A percentile compares a stretch with the other conserved stretches of the same genome.
Evolutionary conservation across 805 yeast species (phyloP).

Genomic region (Candida maesae): DNA sequence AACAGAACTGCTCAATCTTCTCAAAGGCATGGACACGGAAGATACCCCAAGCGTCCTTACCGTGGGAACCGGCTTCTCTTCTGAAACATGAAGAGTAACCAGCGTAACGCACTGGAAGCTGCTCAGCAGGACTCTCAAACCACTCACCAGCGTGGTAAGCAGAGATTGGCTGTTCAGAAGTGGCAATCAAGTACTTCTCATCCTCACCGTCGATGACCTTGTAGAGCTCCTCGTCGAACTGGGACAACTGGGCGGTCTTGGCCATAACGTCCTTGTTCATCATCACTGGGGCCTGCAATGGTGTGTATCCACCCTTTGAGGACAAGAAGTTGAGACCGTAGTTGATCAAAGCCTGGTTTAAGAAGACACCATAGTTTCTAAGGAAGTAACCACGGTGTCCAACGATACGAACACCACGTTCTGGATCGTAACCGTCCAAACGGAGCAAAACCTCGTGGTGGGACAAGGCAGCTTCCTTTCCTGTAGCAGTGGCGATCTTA

Average conservation of each 20-base stretch:
- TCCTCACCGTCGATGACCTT: constrained; percentile 96
- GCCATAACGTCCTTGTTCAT: constrained; percentile 99
- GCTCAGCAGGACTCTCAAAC: constrained; percentile 97
- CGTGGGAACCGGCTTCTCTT: constrained; percentile 99
- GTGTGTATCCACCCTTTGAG: constrained; percentile 72
- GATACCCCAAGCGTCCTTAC: constrained; percentile 99
- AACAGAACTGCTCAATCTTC: constrained; percentile 93
- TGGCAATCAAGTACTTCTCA: constrained; percentile 96
- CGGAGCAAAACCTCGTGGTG: constrained; percentile 94
- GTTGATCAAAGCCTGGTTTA: constrained; percentile 97
- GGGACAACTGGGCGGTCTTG: constrained; percentile 96
- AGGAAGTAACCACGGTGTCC: constrained; percentile 99
- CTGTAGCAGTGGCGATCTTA: constrained; percentile 71
- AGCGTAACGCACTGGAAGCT: constrained; percentile 93
- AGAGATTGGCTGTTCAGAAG: constrained; percentile 98
- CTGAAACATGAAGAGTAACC: constrained; percentile 99
- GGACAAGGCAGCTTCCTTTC: constrained; percentile 72
- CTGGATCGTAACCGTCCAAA: constrained; percentile 97
- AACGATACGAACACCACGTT: constrained; percentile 94
- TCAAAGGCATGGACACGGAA: constrained; percentile 99
- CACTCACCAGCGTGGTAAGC: constrained; percentile 97
- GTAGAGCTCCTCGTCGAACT: constrained; percentile 96
- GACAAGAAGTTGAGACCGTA: constrained; percentile 87
- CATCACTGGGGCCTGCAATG: constrained; percentile 98
- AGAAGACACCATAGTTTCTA: constrained; percentile 92